Evolutionary conservation across 2,329 filamentous ascomycete species (phyloP).

Genomic region (Neofusicoccum parvum): DNA sequence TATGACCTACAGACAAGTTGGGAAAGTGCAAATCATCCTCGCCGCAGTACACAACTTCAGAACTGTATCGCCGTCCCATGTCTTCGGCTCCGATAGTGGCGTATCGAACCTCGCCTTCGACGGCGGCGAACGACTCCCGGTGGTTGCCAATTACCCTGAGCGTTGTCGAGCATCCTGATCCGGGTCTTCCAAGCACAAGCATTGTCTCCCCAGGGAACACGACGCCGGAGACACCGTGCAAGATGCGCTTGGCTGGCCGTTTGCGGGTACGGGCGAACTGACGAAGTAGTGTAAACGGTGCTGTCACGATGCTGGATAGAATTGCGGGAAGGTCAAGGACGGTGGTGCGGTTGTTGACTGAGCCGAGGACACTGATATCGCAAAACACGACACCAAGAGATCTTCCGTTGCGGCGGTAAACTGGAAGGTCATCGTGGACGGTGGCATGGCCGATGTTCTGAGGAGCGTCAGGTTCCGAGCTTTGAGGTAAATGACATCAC

Average conservation of each 20-base stretch:
- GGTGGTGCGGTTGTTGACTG: conserved; percentile 62
- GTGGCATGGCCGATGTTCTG: not conserved
- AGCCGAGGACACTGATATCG: conserved; percentile 64
- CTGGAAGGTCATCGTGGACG: not conserved
- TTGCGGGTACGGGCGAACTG: conserved; percentile 42
- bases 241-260: conserved; percentile 63
- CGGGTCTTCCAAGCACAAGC: conserved; percentile 68
- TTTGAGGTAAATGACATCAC: not conserved
- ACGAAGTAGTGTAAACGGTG: conserved; percentile 37
- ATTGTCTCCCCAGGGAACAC: conserved; percentile 74
- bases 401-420: not conserved
- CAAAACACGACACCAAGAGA: conserved; percentile 68
- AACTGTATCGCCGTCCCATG: conserved; percentile 53
- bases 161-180: conserved; percentile 70
- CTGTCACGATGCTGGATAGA: conserved; percentile 53
- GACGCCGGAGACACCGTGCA: conserved; percentile 67
- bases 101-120: conserved; percentile 58
- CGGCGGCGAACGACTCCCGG: conserved; percentile 58
- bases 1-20: conserved; percentile 72
- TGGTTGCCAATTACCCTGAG: conserved; percentile 70
- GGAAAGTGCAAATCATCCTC: conserved; percentile 78
- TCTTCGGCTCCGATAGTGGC: conserved; percentile 32
- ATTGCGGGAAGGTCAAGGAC: conserved; percentile 59
- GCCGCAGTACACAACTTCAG: conserved; percentile 72
- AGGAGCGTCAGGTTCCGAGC: not conserved